Conservation (phyloP, 1,284 basidiomycete species). For the Ceraceosorus guamensis region DNA sequence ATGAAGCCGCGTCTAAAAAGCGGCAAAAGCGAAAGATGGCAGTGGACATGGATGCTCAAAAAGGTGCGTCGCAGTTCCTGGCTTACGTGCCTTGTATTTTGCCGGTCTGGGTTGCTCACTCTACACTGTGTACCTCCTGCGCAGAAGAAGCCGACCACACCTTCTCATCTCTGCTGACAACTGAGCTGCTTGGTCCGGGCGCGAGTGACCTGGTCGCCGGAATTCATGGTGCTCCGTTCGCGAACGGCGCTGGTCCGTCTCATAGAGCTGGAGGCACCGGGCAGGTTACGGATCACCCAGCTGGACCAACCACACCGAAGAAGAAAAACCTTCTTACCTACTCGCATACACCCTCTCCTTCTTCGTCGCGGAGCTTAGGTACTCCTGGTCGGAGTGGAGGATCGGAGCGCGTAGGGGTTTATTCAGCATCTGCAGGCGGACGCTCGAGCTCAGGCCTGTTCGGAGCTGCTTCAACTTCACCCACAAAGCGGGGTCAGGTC, state of each 20-base stretch:
- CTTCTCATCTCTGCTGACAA: conserved; percentile 54
- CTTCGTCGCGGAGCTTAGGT: conserved; percentile 14
- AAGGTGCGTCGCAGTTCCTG: conserved; percentile 15
- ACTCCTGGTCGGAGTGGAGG: conserved; percentile 19
- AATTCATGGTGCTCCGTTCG: neutral
- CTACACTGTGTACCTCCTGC: no score
- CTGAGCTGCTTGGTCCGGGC: conserved; percentile 52
- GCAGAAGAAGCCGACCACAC: conserved; percentile 55
- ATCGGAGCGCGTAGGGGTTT: conserved; percentile 1
- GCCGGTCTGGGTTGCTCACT: no score
- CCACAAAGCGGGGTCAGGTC: neutral
- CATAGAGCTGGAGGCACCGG: neutral
- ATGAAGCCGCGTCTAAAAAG: conserved; percentile 40
- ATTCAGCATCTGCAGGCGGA: neutral
- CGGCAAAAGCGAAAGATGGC: conserved; percentile 35
- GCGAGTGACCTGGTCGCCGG: conserved; percentile 5
- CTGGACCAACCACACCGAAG: conserved; percentile 31
- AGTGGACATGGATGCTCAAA: conserved; percentile 39
- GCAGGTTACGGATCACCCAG: neutral
- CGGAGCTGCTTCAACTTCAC: neutral
- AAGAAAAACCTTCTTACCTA: conserved; percentile 54
- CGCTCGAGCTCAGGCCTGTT: neutral
- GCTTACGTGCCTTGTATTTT: neutral
- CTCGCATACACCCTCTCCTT: conserved; percentile 42
- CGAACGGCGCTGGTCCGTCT: neutral